Evolutionary conservation across 331 rosid genomes (phyloP).

Genomic region (Phaseolus coccineus): DNA sequence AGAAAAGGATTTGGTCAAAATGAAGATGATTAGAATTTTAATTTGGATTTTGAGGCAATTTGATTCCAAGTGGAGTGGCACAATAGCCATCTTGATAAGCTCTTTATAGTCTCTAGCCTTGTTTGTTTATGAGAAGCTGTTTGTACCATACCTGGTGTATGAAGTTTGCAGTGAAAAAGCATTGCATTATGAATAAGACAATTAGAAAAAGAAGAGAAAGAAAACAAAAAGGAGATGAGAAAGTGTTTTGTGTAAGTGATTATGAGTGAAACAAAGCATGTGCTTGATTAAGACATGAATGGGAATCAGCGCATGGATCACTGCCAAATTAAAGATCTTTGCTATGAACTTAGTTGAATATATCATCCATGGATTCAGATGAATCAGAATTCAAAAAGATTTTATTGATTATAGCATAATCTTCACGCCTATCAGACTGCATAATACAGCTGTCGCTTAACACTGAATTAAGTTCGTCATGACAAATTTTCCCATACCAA

Average conservation of each 20-base stretch:
- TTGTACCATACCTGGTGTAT: neutral
- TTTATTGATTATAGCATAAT: neutral
- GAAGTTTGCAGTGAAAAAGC: neutral
- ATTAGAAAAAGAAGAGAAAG: neutral
- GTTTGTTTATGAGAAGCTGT: neutral
- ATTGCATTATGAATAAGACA: neutral
- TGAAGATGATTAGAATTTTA: neutral
- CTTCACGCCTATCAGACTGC: too few relatives aligned
- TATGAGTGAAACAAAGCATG: slow-evolving; percentile 26
- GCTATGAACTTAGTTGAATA: neutral
- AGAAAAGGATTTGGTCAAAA: too few relatives aligned
- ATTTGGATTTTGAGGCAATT: neutral
- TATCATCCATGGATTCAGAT: neutral
- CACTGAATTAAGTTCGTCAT: too few relatives aligned
- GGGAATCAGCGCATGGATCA: neutral
- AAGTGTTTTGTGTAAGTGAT: neutral
- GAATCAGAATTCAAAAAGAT: neutral
- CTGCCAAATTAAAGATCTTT: neutral
- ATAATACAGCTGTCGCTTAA: too few relatives aligned
- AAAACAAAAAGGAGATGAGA: slow-evolving; percentile 1
- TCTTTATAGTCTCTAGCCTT: neutral
- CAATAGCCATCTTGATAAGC: neutral
- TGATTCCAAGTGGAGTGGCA: slow-evolving; percentile 17
- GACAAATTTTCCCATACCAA: too few relatives aligned
- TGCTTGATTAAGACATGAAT: slow-evolving; percentile 4